Evolutionary conservation across 768 basidiomycete genomes (phyloP), one percentile per base, ranked within the genome.

Genomic region (Amanita thiersii): DNA sequence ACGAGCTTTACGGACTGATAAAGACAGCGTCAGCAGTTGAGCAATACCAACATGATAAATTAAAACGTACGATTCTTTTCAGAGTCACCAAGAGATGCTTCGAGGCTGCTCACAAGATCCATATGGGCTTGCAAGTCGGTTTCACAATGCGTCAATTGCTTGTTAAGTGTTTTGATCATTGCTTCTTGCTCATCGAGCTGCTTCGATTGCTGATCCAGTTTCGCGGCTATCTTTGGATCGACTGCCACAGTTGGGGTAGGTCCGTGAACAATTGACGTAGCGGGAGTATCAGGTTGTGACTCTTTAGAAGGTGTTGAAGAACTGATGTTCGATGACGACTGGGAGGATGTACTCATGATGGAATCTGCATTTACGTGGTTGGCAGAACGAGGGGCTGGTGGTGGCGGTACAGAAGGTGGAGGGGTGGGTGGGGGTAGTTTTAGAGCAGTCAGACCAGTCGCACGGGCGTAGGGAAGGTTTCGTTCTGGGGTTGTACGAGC

Each of bases 151-250:
- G 79, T 80, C 36, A 96, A 59, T 60, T 92, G 90, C 60, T 94
- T 92, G 62, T 91, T 92, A 47, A 96, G 73, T 17, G 86, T 91
- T 62, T 88, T 86, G 65, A 94, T 88, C 84, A 90, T 92, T 38
- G 72, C 76, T 51, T 89, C 85, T 56, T 89, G 85, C 65, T 93
- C 90, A 9, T 79, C 85, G 26, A 91, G 64, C 34, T 75, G 79
- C 52, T 82, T 85, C 14, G 74, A 59, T 59, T 86, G 86, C 47
- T 85, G 77, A 53, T 87, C 86, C 5, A 91, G 51, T 53, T 75
- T 77, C 31, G 60, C 64, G 1, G 62, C 50, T 4, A 74, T 44
- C 59, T 87, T 88, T 32, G 65, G 44, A 52, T 89, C 87, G 12
- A 66, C 45, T 9, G 58, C 68, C 61, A 42, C 68, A 69, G 53